These are phyloP conservation scores for barrel medic (Medicago truncatula) DNA, from an alignment of 306 rosid species.

Conservation along the genomic window MtrunA17r5.0-ANR NC_053049.1:47426501-47427000, in stretches of 20 bases:
- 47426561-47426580: slow-evolving; percentile 39
- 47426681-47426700: slow-evolving; percentile 30
- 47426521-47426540: not conserved
- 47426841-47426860: not conserved
- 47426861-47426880: not conserved
- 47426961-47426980: not conserved
- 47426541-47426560: slow-evolving; percentile 30
- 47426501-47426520: not conserved
- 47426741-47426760: slow-evolving; percentile 35
- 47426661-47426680: slow-evolving; percentile 30
- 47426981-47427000: slow-evolving; percentile 12
- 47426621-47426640: slow-evolving; percentile 33
- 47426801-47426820: not conserved
- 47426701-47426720: slow-evolving; percentile 22
- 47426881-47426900: not conserved
- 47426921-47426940: slow-evolving; percentile 2
- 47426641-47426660: slow-evolving; percentile 31
- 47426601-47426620: slow-evolving; percentile 41
- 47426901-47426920: not conserved
- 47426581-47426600: slow-evolving; percentile 33
- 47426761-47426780: slow-evolving; percentile 12
- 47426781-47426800: no score
- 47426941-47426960: not conserved
- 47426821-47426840: not conserved
- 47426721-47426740: not conserved